Base-by-base conservation (phyloP, 2,329 filamentous ascomycete species). In the Lecanicillium sp. region DNA sequence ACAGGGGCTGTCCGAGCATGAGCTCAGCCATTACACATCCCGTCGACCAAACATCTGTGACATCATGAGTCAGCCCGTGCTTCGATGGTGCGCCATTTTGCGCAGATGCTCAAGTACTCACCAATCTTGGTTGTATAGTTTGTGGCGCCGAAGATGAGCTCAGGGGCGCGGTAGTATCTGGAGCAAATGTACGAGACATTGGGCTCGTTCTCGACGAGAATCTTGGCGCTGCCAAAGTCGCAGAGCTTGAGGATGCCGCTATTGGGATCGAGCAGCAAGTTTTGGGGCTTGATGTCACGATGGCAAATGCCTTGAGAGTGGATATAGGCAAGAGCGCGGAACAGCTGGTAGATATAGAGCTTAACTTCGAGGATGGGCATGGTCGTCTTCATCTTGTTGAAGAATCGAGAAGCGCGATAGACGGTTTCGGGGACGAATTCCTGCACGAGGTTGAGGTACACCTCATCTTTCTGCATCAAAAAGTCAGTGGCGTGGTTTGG, bases 111-210 rank as follows among this genome's bases (percentile, higher is more conserved):
- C 8, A n/a, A 25, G 4, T 43, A 60, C 83, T 65, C 79, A 98
- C 92, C 92, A 63, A 98, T 98, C 73, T 98, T 98, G 52, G 92
- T 97, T 42, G 92, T 97, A 71, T 98, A 98, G 70, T 98, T 98
- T 37, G 92, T 98, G 29, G 92, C 92, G 51, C 92, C 92, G 57
- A 98, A 98, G 57, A 98, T 98, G 60, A 98, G 74, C 65, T 98
- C 92, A 2, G 92, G 92, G 36, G 92, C 92, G 57, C 92, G 84
- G 72, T 98, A 98, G 73, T 98, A 98, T 56, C 92, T 81, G 45
- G 92, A 98, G 72, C 92, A 98, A 57, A 98, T 98, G 74, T 98
- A 98, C 37, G 92, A 98, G 39, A 98, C 92, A 53, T 98, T 98
- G 39, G 92, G 92, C 72, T 98, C 92, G 56, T 97, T 96, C 68